Conservation (phyloP, 2,329 filamentous ascomycete species). For the Calonectria pauciramosa region DNA sequence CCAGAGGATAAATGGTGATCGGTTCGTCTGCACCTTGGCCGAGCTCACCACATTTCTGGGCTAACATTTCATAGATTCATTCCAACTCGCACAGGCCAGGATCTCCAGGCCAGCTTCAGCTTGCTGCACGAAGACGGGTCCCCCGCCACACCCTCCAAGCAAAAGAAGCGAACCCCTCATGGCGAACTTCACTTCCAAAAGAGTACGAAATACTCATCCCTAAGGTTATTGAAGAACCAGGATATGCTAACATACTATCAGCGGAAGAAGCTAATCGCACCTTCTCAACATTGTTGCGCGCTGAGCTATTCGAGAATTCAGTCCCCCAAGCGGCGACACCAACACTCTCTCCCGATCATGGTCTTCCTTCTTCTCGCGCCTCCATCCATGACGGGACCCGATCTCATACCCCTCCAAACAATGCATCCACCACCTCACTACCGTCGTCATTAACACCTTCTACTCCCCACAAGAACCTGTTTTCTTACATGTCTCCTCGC, state of each 20-base stretch:
- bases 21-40: slow-evolving; percentile 57
- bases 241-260: slow-evolving; percentile 44
- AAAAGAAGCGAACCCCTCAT: slow-evolving; percentile 87
- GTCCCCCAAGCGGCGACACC: slow-evolving; percentile 84
- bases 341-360: slow-evolving; percentile 71
- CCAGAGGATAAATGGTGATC: slow-evolving; percentile 72
- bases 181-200: slow-evolving; percentile 95
- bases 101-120: slow-evolving; percentile 93
- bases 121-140: slow-evolving; percentile 93
- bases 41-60: not conserved
- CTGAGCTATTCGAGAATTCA: slow-evolving; percentile 92
- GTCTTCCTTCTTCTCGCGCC: slow-evolving; percentile 64
- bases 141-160: slow-evolving; percentile 88
- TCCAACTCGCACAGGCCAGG: slow-evolving; percentile 91
- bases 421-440: slow-evolving; percentile 71
- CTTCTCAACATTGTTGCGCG: slow-evolving; percentile 87
- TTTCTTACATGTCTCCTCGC: slow-evolving; percentile 86
- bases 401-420: slow-evolving; percentile 85
- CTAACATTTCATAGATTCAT: slow-evolving; percentile 79
- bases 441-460: slow-evolving; percentile 87
- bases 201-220: slow-evolving; percentile 67
- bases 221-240: not conserved
- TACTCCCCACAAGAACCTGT: slow-evolving; percentile 97
- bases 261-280: slow-evolving; percentile 96
- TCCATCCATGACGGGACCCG: slow-evolving; percentile 76